Conservation (phyloP, 805 yeast species). For the Pichia gijzeniarum region DNA sequence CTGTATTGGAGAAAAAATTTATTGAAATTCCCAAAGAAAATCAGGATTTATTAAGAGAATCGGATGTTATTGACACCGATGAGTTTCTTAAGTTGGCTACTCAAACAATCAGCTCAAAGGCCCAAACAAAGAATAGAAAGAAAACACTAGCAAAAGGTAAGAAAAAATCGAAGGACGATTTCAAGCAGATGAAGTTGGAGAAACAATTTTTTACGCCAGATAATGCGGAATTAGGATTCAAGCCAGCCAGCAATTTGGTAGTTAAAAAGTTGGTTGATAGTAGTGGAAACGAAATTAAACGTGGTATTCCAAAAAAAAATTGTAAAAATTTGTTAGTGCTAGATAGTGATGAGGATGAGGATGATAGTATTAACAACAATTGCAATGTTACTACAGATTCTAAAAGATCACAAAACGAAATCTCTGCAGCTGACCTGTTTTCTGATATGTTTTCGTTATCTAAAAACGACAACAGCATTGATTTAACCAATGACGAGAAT, state of each 20-base stretch:
- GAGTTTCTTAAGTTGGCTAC: constrained; percentile 66
- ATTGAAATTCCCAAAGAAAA: constrained; percentile 73
- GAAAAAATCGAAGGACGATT: constrained; percentile 11
- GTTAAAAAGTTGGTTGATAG: neutral
- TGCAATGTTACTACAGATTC: neutral
- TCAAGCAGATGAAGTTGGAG: constrained; percentile 14
- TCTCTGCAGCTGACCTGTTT: constrained; percentile 1
- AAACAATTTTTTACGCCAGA: constrained; percentile 71
- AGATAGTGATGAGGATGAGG: constrained; percentile 9
- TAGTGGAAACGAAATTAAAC: neutral
- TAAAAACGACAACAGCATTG: neutral
- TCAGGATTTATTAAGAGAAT: constrained; percentile 39
- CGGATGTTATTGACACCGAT: constrained; percentile 42
- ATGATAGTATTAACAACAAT: constrained; percentile 2
- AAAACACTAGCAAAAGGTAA: too few species aligned
- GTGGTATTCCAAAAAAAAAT: neutral
- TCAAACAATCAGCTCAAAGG: constrained; percentile 41
- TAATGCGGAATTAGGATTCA: constrained; percentile 59
- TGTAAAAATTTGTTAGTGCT: neutral
- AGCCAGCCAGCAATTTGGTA: constrained; percentile 35
- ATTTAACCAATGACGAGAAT: constrained; percentile 5
- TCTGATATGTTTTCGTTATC: neutral
- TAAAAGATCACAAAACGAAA: neutral
- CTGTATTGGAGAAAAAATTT: constrained; percentile 47
- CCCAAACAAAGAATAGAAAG: constrained; percentile 4